Evolutionary conservation across 2,329 filamentous ascomycete species (phyloP), one percentile per base, ranked within the genome.

Genomic region (Cladosporium sp.): DNA sequence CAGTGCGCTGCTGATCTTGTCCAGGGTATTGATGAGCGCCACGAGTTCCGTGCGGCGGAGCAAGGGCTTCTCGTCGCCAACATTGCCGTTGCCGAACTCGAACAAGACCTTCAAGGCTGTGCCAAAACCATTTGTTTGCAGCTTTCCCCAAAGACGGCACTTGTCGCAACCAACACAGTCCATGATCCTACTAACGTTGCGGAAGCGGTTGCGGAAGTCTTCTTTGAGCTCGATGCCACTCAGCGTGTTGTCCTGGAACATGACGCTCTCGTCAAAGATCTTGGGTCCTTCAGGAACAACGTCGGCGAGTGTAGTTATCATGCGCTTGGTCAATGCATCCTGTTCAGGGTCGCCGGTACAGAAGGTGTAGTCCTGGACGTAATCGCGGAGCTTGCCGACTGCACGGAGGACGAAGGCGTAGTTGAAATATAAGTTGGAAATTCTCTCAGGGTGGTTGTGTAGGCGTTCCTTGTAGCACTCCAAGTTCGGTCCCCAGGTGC

Each of bases 111-210:
- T 99, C 63, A 99, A 79, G 0, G 94, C 94, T 0, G 94, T 91
- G 51, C 94, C 94, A 71, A 97, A 97, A 2, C 94, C 94, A 12
- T 90, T 89, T 0, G 92, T 96, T 76, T 99, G 94, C 38, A 99
- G 78, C 76, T 99, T 99, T 51, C 94, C 94, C 94, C 94, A 99
- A 2, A 99, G 85, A 8, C 94, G 87, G 76, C 94, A 99, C 78
- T 99, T 99, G 78, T 99, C 94, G 74, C 94, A 99, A 45, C 94
- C 94, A 19, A 97, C 93, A 67, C 94, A 99, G 74, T 99, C 94
- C 94, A 99, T 99, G 64, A 97, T 82, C 40, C 94, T 87, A 73
- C 90, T 96, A 61, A 99, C 90, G 72, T 99, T 99, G 71, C 94
- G 87, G 82, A 99, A 99, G 15, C 94, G 89, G 74, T 95, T 94